These are phyloP conservation scores for Beverwykella pulmonaria DNA, from an alignment of 495 filamentous ascomycete species.

Conservation along the genomic window DNA sequence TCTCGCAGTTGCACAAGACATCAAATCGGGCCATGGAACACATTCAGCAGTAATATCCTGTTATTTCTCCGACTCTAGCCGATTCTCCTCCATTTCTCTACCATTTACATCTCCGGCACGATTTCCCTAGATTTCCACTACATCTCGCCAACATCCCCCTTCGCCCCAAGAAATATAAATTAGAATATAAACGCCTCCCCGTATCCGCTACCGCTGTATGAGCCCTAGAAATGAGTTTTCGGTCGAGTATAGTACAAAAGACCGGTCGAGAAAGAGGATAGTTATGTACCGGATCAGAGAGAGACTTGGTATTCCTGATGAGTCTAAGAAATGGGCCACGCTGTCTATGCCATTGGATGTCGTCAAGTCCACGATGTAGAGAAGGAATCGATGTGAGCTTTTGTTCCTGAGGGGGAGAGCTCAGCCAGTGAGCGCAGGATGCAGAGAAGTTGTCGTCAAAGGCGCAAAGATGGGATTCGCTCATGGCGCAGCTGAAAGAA, in stretches of 20 bases:
- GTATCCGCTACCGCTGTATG: slow-evolving; percentile 10
- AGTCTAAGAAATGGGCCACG: slow-evolving; percentile 11
- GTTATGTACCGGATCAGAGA: slow-evolving; percentile 19
- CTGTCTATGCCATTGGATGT: slow-evolving; percentile 35
- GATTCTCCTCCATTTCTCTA: neutral
- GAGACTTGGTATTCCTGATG: slow-evolving; percentile 6
- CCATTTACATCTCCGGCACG: neutral
- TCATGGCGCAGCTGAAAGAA: slow-evolving; percentile 14
- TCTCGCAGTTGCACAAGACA: too few relatives aligned
- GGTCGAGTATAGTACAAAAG: slow-evolving; percentile 18
- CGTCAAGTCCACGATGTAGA: slow-evolving; percentile 28
- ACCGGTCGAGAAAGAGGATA: slow-evolving; percentile 3
- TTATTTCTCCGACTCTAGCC: neutral
- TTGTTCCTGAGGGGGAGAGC: slow-evolving; percentile 14
- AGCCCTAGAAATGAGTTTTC: slow-evolving; percentile 15
- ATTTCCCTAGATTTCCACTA: neutral
- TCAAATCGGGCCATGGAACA: neutral
- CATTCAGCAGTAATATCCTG: neutral
- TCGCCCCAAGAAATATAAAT: slow-evolving; percentile 31
- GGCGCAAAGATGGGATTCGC: neutral
- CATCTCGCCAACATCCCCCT: neutral
- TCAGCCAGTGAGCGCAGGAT: slow-evolving; percentile 33
- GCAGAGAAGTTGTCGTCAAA: slow-evolving; percentile 27
- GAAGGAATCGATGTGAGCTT: slow-evolving; percentile 27
- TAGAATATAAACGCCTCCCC: slow-evolving; percentile 31